Percentiles rank a stretch among this genome's conserved stretches.
phyloP scores from a whole-genome alignment of 345 rosid species.

The Durio zibethinus region DNA sequence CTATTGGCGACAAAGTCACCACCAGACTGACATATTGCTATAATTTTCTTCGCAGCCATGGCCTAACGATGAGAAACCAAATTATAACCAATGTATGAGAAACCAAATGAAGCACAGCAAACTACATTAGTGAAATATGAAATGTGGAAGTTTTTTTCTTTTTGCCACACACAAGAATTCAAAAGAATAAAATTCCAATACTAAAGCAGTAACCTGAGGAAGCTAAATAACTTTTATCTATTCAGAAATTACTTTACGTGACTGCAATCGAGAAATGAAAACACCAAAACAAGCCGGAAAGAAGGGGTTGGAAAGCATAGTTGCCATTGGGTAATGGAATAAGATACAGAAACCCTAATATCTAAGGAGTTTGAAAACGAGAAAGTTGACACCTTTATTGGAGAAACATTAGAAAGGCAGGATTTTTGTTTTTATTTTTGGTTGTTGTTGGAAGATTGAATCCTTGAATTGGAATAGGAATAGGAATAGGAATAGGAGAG shows the following conservation, averaged over 20 bases:
- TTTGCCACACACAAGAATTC: background rate
- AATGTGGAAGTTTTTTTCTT: background rate
- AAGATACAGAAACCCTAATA: slow-evolving; percentile 9
- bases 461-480: background rate
- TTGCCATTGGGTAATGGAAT: background rate
- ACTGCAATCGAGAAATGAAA: background rate
- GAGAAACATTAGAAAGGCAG: background rate
- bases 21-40: slow-evolving; percentile 93
- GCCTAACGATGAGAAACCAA: slow-evolving; percentile 20
- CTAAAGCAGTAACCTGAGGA: background rate
- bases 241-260: background rate
- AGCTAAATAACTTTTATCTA: background rate
- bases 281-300: background rate
- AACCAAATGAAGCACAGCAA: background rate
- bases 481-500: background rate
- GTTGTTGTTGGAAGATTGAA: background rate
- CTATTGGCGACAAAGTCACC: slow-evolving; percentile 66
- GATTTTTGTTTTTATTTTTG: background rate
- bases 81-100: background rate
- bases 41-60: slow-evolving; percentile 76
- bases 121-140: background rate
- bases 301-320: background rate
- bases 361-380: background rate
- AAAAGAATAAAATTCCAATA: background rate
- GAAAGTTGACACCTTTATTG: slow-evolving; percentile 11